A percentile compares a stretch with the other conserved stretches of the same genome.
Evolutionary conservation across 2,329 filamentous ascomycete genomes (phyloP).

Genomic region (Colletotrichum viniferum): DNA sequence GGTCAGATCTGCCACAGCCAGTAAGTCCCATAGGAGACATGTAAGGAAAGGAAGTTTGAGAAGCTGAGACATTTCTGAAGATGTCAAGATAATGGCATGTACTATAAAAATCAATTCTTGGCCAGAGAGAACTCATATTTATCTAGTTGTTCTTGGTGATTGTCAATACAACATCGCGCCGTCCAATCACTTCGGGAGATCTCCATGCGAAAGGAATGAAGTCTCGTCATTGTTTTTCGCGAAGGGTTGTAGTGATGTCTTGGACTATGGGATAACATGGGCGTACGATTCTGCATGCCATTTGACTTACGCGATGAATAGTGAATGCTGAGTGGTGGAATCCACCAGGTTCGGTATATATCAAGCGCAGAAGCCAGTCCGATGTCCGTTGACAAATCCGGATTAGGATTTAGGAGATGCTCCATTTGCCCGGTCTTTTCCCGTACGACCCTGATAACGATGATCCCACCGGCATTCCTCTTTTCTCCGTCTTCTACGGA

Average conservation of each 20-base stretch:
- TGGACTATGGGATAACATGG: not conserved
- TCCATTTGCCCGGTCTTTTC: not conserved
- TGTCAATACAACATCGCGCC: rapidly evolving
- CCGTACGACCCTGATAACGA: not conserved
- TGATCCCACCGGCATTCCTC: not conserved
- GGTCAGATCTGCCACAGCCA: not conserved
- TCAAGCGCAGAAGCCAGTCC: not conserved
- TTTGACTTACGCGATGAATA: not conserved
- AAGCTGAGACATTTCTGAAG: rapidly evolving
- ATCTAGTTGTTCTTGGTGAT: not conserved
- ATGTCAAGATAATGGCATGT: rapidly evolving
- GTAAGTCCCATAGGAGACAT: not conserved
- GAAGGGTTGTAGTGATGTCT: not conserved
- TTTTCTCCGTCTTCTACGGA: not conserved
- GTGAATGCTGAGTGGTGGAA: not conserved
- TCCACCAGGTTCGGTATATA: not conserved
- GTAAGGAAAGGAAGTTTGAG: rapidly evolving
- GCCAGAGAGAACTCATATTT: not conserved
- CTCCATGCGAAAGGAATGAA: not conserved
- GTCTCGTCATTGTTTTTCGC: not conserved
- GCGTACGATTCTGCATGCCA: not conserved
- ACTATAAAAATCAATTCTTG: rapidly evolving
- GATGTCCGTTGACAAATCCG: not conserved
- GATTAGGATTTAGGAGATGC: not conserved
- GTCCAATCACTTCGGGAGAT: not conserved